phyloP scores from a whole-genome alignment of 1,139 yeast genomes.

The Yamadazyma jaroonii region DNA sequence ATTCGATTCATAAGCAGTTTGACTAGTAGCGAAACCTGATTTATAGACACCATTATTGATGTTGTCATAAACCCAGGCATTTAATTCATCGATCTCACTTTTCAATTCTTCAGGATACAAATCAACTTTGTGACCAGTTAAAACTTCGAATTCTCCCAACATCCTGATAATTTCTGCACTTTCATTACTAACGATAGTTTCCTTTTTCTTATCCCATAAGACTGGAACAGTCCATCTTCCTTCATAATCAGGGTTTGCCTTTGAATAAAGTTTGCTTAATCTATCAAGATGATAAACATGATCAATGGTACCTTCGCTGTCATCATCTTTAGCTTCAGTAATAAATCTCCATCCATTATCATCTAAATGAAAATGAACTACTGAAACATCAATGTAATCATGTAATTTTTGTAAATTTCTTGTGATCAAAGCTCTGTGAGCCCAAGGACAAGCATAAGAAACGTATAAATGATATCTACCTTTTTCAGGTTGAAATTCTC shows the following conservation, averaged over 20 bases:
- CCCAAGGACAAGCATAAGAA: conserved; percentile 93
- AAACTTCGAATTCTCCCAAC: conserved; percentile 55
- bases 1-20: conserved; percentile 76
- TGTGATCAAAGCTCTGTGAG: conserved; percentile 79
- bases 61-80: conserved; percentile 80
- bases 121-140: conserved; percentile 45
- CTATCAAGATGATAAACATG: conserved; percentile 58
- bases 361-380: conserved; percentile 89
- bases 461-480: conserved; percentile 87
- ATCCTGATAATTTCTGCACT: conserved; percentile 86
- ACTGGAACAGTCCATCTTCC: conserved; percentile 93
- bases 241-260: conserved; percentile 68
- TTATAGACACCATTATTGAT: conserved; percentile 95
- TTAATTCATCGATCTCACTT: conserved; percentile 67
- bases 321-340: conserved; percentile 32
- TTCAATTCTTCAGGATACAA: conserved; percentile 59
- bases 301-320: conserved; percentile 61
- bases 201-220: conserved; percentile 80
- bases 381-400: conserved; percentile 59
- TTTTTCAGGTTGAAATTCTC: conserved; percentile 68
- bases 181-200: conserved; percentile 87
- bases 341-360: conserved; percentile 82
- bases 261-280: conserved; percentile 68
- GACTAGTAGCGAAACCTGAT: conserved; percentile 84
- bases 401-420: conserved; percentile 77